These are phyloP conservation scores for Ceratocystis papillata DNA, from an alignment of 2,329 filamentous ascomycete genomes.

Conservation along the genomic window DNA sequence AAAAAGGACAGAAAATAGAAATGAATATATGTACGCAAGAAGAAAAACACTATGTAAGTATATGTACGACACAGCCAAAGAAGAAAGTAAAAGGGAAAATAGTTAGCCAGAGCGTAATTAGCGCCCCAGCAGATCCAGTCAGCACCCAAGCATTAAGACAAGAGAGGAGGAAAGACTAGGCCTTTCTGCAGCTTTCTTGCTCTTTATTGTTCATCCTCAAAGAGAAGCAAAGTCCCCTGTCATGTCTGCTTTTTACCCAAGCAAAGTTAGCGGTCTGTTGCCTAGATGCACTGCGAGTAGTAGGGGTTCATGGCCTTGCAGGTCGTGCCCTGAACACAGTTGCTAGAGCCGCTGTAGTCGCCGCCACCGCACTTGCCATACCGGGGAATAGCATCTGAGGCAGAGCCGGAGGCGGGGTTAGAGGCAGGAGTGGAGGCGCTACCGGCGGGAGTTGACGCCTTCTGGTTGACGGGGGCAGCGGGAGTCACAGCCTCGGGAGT, in stretches of 20 bases:
- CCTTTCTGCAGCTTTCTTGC: background rate
- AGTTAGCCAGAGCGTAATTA: background rate
- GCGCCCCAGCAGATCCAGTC: background rate
- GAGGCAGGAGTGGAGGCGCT: background rate
- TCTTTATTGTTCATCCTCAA: conserved; percentile 1
- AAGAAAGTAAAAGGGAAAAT: background rate
- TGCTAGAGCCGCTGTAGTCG: background rate
- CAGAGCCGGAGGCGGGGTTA: background rate
- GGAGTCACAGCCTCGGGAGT: background rate
- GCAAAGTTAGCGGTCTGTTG: background rate
- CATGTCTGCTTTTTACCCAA: background rate
- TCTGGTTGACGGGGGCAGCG: no score
- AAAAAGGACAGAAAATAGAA: background rate
- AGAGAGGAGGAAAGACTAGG: background rate
- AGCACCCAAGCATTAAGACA: background rate
- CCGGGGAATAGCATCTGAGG: background rate
- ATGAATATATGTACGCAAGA: background rate
- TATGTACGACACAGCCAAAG: background rate
- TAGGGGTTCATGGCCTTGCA: background rate
- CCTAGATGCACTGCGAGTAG: conserved; percentile 7
- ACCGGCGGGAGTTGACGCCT: background rate
- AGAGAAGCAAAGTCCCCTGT: background rate
- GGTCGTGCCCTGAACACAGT: background rate
- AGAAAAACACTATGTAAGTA: background rate
- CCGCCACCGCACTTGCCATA: conserved; percentile 9